Percentiles rank a stretch among this genome's conserved stretches.
Conservation (phyloP, 192 early-diverging fungal genomes). For the Coemansia sp. region DNA sequence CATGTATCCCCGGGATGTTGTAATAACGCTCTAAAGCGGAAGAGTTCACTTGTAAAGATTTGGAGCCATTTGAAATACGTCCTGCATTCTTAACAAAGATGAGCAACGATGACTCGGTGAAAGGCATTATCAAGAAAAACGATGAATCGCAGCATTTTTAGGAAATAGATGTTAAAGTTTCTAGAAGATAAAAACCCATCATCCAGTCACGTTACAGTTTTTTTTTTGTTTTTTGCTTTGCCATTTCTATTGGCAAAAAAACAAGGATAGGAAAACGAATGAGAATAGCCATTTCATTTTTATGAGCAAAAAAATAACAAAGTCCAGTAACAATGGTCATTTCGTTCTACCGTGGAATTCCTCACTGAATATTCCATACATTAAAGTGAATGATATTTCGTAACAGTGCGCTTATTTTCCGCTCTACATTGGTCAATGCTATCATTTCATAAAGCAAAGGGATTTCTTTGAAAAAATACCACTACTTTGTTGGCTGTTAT, state of each 20-base stretch:
- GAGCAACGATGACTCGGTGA: neutral
- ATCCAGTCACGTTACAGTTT: constrained; percentile 1
- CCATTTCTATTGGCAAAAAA: constrained; percentile 2
- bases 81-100: neutral
- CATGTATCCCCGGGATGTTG: too few species aligned
- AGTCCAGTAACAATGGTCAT: too few species aligned
- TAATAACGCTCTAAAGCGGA: too few species aligned
- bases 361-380: constrained; percentile 1
- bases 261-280: neutral
- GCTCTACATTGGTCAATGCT: neutral
- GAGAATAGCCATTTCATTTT: neutral
- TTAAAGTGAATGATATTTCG: constrained; percentile 5
- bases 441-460: neutral
- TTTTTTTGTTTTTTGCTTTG: neutral
- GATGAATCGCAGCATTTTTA: too few species aligned
- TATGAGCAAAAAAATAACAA: neutral
- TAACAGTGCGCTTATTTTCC: neutral
- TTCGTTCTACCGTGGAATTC: constrained; percentile 1
- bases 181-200: neutral
- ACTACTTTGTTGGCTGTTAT: too few species aligned
- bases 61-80: too few species aligned
- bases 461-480: too few species aligned
- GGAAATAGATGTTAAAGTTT: neutral
- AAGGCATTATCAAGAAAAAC: neutral
- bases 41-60: too few species aligned